Evolutionary conservation across 352 stramenopile genomes (phyloP).

Genomic region (Phytophthora multivora): DNA sequence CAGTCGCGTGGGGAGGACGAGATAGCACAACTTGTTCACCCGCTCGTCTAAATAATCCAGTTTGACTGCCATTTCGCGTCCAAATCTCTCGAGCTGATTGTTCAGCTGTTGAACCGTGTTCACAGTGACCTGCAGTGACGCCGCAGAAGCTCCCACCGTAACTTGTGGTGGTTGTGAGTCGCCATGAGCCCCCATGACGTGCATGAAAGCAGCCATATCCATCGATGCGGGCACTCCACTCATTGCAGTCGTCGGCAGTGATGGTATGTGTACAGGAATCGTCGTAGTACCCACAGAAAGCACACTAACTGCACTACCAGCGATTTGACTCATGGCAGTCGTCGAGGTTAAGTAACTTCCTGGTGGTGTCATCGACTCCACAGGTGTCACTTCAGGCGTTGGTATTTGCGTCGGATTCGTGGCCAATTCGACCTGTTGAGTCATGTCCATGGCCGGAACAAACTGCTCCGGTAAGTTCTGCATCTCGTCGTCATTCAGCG

Average conservation of each 20-base stretch:
- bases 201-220: constrained; percentile 19
- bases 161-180: not conserved
- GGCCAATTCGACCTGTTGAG: not conserved
- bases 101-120: constrained; percentile 48
- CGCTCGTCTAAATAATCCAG: constrained; percentile 69
- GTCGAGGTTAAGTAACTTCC: constrained; percentile 10
- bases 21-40: constrained; percentile 61
- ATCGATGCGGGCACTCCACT: not conserved
- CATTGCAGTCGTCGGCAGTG: not conserved
- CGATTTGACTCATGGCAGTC: not conserved
- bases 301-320: not conserved
- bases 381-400: not conserved
- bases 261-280: not conserved
- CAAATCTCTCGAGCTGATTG: constrained; percentile 55
- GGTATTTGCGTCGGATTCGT: not conserved
- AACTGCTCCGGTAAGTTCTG: constrained; percentile 58
- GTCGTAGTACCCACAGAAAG: not conserved
- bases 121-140: constrained; percentile 35
- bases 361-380: not conserved
- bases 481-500: constrained; percentile 55
- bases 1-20: constrained; percentile 42
- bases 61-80: constrained; percentile 55
- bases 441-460: constrained; percentile 66
- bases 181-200: constrained; percentile 3
- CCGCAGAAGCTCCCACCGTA: not conserved